Percentiles rank a stretch among this genome's conserved stretches.
Conservation (phyloP, 2,329 filamentous ascomycete species). For the Pseudomassariella vexata region DNA sequence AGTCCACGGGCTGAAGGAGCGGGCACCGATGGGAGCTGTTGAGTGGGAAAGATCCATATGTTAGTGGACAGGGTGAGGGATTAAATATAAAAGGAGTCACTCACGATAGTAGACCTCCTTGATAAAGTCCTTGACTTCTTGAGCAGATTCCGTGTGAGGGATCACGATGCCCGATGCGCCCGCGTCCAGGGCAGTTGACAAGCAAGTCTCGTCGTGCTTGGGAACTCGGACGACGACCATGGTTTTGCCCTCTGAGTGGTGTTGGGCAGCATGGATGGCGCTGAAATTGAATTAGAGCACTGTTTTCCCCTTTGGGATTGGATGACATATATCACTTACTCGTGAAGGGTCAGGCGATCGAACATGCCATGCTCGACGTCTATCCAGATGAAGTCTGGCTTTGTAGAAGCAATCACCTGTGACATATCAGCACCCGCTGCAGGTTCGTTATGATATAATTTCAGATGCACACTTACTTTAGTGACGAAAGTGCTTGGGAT, state of each 20-base stretch:
- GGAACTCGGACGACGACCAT: slow-evolving; percentile 14
- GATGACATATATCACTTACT: slow-evolving; percentile 5
- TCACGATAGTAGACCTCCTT: slow-evolving; percentile 15
- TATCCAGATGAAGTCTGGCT: slow-evolving; percentile 14
- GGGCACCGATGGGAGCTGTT: slow-evolving; percentile 11
- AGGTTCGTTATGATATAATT: not conserved
- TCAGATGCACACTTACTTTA: slow-evolving; percentile 6
- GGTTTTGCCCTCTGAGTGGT: slow-evolving; percentile 17
- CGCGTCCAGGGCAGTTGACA: slow-evolving; percentile 15
- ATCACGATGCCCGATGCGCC: slow-evolving; percentile 15
- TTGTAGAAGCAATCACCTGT: slow-evolving; percentile 10
- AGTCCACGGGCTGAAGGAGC: slow-evolving; percentile 14
- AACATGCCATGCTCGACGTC: slow-evolving; percentile 12
- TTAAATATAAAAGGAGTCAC: not conserved
- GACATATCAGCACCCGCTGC: not conserved
- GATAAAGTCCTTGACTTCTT: slow-evolving; percentile 14
- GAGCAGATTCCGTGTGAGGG: slow-evolving; percentile 14
- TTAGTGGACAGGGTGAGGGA: not conserved
- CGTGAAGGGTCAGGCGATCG: slow-evolving; percentile 8
- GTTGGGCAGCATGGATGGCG: slow-evolving; percentile 14
- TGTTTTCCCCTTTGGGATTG: not conserved
- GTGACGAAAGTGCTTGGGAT: slow-evolving; percentile 12
- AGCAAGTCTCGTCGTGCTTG: slow-evolving; percentile 13
- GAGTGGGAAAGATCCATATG: not conserved
- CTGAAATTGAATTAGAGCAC: slow-evolving; percentile 3